Percentiles rank a stretch among this genome's conserved stretches.
Conservation (phyloP, 305 asterid species). For the Solanum hybrid region DNA sequence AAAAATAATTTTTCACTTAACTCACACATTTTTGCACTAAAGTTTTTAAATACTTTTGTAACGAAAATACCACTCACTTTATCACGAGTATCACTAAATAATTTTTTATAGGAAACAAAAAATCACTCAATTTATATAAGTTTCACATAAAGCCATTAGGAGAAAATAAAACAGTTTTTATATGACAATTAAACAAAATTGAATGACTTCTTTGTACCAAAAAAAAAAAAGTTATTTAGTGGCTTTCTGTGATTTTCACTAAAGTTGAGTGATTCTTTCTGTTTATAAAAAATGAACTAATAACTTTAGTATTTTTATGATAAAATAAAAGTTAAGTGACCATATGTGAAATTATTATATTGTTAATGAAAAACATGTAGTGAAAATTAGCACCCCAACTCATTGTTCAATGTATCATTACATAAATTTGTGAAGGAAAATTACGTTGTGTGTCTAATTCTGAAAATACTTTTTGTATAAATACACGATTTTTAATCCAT, state of each 20-base stretch:
- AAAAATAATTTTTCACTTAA: neutral
- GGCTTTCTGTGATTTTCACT: neutral
- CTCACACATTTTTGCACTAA: neutral
- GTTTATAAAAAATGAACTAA: neutral
- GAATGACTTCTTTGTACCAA: neutral
- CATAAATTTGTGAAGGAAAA: neutral
- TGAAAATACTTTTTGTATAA: too few species aligned
- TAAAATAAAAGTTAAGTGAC: neutral
- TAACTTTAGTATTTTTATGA: too few species aligned
- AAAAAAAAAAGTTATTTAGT: neutral
- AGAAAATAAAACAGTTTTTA: neutral
- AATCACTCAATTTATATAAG: neutral
- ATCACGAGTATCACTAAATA: neutral
- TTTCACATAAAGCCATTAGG: neutral
- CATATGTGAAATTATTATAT: too few species aligned
- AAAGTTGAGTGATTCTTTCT: neutral
- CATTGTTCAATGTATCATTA: neutral
- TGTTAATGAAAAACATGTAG: neutral
- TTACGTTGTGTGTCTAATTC: too few species aligned
- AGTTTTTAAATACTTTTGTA: neutral
- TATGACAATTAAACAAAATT: too few species aligned
- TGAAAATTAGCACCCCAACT: neutral
- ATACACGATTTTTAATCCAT: neutral
- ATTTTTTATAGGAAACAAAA: neutral
- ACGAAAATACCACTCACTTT: neutral